Base-by-base conservation (phyloP, 2,329 filamentous ascomycete species). In the Epichloe typhina region DNA sequence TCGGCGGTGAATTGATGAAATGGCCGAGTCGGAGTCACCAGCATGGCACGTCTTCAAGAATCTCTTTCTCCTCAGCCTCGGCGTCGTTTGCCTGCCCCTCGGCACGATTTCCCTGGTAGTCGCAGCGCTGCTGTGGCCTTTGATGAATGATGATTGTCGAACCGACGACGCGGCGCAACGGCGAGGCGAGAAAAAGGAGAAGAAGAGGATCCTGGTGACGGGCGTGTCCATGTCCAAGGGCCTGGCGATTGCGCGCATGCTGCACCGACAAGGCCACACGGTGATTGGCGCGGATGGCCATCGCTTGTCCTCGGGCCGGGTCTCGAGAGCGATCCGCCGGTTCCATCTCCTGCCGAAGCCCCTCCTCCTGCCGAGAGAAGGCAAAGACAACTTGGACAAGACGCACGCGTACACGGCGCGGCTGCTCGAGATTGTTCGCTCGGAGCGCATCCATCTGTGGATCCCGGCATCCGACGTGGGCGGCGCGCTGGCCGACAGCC, bases 191-290 rank as follows among this genome's bases (percentile, higher is more conserved):
- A 26, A 26, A 1, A 58, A 59, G 49, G 21, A n/a, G 2, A 21
- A 21, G 21, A 21, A 21, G 21, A 84, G 76, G 0, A 69, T 89
- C 37, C 73, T 90, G 13, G 75, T 90, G 41, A 88, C 85, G 0
- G 85, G 86, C 2, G 73, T 88, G 3, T 79, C 80, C 44, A 89
- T 87, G 76, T 73, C 78, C 42, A 86, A 88, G 61, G 85, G 84
- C 4, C 71, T 89, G 3, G 68, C 72, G 0, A 67, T 90, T 8
- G 82, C 84, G 4, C 76, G 86, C 37, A 64, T 77, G 4, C 84
- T 88, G 63, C 72, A 83, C 56, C 64, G 74, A 23, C 72, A 74
- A 1, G 82, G 83, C 2, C 82, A 88, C 62, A 72, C 73, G n/a
- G 83, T 89, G 39, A 75, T 89, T 40, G 85, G 83, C 4, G 84